Percentiles rank a stretch among this genome's conserved stretches.
Conservation (phyloP, 768 basidiomycete species). For the Suillus cothurnatus region DNA sequence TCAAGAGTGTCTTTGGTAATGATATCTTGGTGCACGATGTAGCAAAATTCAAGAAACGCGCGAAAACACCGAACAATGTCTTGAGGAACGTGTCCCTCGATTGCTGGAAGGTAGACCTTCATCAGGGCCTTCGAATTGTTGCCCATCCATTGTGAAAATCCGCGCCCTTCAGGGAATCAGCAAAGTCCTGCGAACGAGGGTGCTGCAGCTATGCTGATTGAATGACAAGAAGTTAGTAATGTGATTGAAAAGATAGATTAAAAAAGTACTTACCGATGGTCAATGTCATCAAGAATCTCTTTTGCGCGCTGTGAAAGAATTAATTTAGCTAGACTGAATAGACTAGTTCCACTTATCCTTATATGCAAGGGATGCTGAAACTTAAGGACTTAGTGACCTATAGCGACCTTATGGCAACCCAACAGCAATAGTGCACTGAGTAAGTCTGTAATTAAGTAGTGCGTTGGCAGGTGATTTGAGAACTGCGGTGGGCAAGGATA, state of each 20-base stretch:
- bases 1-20: background rate
- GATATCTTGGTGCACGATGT: slow-evolving; percentile 16
- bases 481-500: too few species aligned
- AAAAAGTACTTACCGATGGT: slow-evolving; percentile 4
- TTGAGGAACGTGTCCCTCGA: too few species aligned
- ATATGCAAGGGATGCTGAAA: too few species aligned
- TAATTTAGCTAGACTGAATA: too few species aligned
- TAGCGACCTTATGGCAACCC: too few species aligned
- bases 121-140: slow-evolving; percentile 39
- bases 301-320: too few species aligned
- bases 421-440: too few species aligned
- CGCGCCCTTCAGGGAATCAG: slow-evolving; percentile 31
- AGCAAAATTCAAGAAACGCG: slow-evolving; percentile 33
- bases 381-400: too few species aligned
- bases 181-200: slow-evolving; percentile 32
- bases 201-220: slow-evolving; percentile 29
- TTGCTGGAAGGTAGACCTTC: background rate
- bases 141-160: slow-evolving; percentile 39
- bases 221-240: background rate
- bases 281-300: background rate
- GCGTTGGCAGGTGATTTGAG: too few species aligned
- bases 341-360: too few species aligned
- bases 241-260: background rate
- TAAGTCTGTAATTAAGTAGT: too few species aligned
- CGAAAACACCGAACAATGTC: slow-evolving; percentile 14